Evolutionary conservation across 1,139 yeast species (phyloP).

Genomic region (Blastobotrys persicus): DNA sequence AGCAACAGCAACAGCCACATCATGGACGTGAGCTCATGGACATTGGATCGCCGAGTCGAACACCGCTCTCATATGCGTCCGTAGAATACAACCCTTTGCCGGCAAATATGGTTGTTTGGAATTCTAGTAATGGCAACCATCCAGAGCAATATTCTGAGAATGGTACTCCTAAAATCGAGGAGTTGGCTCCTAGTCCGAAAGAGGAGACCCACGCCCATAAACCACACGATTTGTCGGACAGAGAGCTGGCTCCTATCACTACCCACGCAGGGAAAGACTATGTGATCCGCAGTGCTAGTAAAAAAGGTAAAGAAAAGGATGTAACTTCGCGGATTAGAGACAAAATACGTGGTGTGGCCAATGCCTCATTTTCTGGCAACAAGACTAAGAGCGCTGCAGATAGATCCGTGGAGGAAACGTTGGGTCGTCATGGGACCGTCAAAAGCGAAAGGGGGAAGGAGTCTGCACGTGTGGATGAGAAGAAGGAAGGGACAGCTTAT

Average conservation of each 20-base stretch:
- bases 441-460: neutral
- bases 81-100: constrained; percentile 1
- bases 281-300: neutral
- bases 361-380: neutral
- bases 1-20: no score
- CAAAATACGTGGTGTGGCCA: neutral
- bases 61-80: neutral
- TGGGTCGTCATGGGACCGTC: neutral
- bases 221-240: no score
- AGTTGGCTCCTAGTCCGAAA: neutral
- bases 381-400: neutral
- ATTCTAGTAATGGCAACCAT: constrained; percentile 1
- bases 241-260: neutral
- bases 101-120: constrained; percentile 3
- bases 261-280: neutral
- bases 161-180: constrained; percentile 2
- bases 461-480: neutral
- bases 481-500: neutral
- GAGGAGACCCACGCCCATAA: neutral
- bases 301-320: neutral
- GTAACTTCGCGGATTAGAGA: neutral
- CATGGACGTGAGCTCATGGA: neutral
- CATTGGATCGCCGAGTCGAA: neutral
- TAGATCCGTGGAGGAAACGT: neutral
- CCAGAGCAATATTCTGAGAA: constrained; percentile 6